phyloP scores from a whole-genome alignment of 495 filamentous ascomycete genomes.

The Corynascus novoguineensis region DNA sequence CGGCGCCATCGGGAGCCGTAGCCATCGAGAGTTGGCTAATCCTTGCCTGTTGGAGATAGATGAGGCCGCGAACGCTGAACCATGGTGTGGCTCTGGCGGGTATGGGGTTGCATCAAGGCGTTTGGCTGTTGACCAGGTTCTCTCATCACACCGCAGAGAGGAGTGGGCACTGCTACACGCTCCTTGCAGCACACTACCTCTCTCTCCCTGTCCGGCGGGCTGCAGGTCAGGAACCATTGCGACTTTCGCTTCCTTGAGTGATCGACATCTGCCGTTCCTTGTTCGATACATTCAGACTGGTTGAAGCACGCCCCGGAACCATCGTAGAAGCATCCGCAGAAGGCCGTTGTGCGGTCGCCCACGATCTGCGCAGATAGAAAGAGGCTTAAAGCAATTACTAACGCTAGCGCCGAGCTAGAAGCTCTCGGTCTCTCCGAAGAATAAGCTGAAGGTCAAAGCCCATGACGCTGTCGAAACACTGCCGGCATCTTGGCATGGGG shows the following conservation, averaged over 20 bases:
- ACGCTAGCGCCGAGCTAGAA: background rate
- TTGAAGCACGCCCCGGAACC: background rate
- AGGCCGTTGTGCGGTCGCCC: background rate
- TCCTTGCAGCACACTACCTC: too few species aligned
- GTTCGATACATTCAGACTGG: background rate
- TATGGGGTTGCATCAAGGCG: conserved; percentile 20
- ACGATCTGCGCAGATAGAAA: background rate
- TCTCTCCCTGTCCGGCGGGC: too few species aligned
- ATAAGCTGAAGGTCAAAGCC: background rate
- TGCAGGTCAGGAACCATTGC: conserved; percentile 21
- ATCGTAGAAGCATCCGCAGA: conserved; percentile 5
- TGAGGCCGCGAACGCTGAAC: conserved; percentile 17
- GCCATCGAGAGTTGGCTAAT: conserved; percentile 7
- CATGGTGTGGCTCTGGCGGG: conserved; percentile 7
- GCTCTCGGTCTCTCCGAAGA: conserved; percentile 8
- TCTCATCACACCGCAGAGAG: conserved; percentile 21
- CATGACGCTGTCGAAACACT: conserved; percentile 22
- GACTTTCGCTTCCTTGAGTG: conserved; percentile 11
- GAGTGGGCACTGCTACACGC: conserved; percentile 30
- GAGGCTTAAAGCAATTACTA: too few species aligned
- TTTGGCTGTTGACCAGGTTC: conserved; percentile 29
- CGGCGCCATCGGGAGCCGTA: conserved; percentile 20
- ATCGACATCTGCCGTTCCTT: conserved; percentile 20
- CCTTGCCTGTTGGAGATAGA: conserved; percentile 30
- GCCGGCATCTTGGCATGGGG: conserved; percentile 28